Percentiles rank a stretch among this genome's conserved stretches.
phyloP scores from a whole-genome alignment of 805 yeast genomes.

The Myxozyma sirexii region DNA sequence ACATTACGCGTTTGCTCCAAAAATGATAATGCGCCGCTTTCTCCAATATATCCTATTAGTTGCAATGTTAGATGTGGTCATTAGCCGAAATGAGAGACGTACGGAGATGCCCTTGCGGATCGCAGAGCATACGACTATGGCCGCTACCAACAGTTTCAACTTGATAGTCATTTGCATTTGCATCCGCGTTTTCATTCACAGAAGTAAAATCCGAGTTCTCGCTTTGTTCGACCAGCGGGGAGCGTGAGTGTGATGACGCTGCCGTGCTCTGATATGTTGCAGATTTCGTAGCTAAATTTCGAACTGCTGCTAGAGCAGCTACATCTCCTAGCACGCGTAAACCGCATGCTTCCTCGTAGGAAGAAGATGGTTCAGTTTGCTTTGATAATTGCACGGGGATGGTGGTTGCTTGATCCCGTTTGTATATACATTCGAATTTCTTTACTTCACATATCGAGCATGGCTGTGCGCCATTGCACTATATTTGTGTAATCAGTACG shows the following conservation, averaged over 20 bases:
- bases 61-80: background rate
- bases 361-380: background rate
- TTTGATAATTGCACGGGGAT: background rate
- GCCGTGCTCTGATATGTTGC: background rate
- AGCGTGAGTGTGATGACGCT: background rate
- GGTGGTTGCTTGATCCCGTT: background rate
- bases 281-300: background rate
- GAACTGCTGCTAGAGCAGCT: constrained; percentile 4
- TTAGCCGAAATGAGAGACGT: background rate
- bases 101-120: constrained; percentile 45
- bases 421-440: constrained; percentile 39
- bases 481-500: background rate
- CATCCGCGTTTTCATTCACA: background rate
- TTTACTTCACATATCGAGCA: constrained; percentile 44
- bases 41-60: constrained; percentile 45
- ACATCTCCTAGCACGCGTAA: constrained; percentile 7
- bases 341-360: background rate
- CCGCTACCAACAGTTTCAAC: constrained; percentile 29
- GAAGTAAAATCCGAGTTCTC: background rate
- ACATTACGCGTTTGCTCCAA: constrained; percentile 48
- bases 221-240: background rate
- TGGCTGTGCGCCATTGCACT: constrained; percentile 43
- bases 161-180: constrained; percentile 9
- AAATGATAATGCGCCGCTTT: constrained; percentile 48
- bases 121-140: constrained; percentile 43